phyloP scores from a whole-genome alignment of 805 yeast genomes.

The Ogataea dorogensis region DNA sequence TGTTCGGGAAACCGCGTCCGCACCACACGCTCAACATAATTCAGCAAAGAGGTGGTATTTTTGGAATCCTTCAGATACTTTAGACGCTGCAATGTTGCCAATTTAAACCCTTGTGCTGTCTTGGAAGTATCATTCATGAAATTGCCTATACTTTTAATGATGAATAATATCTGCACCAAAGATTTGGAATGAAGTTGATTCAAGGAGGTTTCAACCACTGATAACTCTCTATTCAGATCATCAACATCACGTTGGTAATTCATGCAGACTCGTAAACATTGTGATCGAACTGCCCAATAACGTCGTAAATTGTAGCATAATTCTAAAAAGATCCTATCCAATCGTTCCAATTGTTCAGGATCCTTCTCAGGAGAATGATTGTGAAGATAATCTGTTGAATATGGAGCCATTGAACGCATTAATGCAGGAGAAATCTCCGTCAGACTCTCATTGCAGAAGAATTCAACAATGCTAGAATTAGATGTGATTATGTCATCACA shows the following conservation, averaged over 20 bases:
- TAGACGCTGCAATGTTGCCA: conserved; percentile 65
- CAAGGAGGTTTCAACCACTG: conserved; percentile 58
- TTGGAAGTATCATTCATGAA: conserved; percentile 73
- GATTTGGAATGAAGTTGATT: conserved; percentile 52
- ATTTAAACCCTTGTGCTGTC: conserved; percentile 67
- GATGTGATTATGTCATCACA: conserved; percentile 58
- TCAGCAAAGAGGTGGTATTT: conserved; percentile 68
- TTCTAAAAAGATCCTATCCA: conserved; percentile 69
- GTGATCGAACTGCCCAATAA: conserved; percentile 73
- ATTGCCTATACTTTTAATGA: conserved; percentile 72
- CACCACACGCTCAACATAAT: conserved; percentile 69
- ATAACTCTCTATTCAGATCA: conserved; percentile 56
- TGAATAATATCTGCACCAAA: conserved; percentile 57
- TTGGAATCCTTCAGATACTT: conserved; percentile 70
- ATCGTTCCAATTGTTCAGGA: conserved; percentile 57
- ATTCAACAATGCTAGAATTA: conserved; percentile 62
- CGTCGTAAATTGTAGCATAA: conserved; percentile 63
- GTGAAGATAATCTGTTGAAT: conserved; percentile 48
- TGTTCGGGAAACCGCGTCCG: conserved; percentile 64
- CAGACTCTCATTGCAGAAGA: conserved; percentile 65
- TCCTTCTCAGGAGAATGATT: conserved; percentile 50
- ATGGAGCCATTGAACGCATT: conserved; percentile 60
- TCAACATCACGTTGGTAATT: conserved; percentile 65
- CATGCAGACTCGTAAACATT: conserved; percentile 53
- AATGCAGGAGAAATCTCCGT: conserved; percentile 56